Conservation (phyloP, 2,329 filamentous ascomycete species). For the Nothophoma quercina region DNA sequence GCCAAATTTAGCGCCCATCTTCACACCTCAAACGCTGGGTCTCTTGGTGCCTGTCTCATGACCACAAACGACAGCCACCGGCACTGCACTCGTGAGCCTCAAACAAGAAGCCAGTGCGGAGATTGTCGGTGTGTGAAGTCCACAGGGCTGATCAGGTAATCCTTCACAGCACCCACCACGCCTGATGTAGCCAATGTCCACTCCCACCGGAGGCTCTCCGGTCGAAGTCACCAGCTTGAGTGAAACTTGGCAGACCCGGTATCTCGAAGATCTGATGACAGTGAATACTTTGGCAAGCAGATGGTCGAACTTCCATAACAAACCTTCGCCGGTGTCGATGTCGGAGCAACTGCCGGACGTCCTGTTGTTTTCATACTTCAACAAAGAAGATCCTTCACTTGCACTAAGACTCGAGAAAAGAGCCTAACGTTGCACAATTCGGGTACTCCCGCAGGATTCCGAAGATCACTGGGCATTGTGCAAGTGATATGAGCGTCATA, state of each 20-base stretch:
- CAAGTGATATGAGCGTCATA: not conserved
- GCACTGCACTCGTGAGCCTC: slow-evolving; percentile 2
- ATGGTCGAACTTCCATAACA: no score
- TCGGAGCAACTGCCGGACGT: not conserved
- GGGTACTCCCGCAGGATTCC: slow-evolving; percentile 16
- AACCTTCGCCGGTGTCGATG: no score
- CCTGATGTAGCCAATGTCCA: slow-evolving; percentile 2
- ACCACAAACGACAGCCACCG: slow-evolving; percentile 10
- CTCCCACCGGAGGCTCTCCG: slow-evolving; percentile 1
- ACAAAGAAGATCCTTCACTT: slow-evolving; percentile 9
- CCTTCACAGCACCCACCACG: slow-evolving; percentile 6
- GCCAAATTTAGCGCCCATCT: slow-evolving; percentile 3
- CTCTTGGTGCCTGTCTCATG: slow-evolving; percentile 17
- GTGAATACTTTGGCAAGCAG: no score
- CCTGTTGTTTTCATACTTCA: slow-evolving; percentile 4
- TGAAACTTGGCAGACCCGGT: not conserved
- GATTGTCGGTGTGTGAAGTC: slow-evolving; percentile 2
- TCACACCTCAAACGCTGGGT: slow-evolving; percentile 8
- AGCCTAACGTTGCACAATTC: slow-evolving; percentile 9
- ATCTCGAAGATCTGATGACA: not conserved
- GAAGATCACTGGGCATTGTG: not conserved
- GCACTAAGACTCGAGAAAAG: slow-evolving; percentile 3
- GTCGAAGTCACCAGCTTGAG: not conserved
- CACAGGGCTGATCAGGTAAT: not conserved
- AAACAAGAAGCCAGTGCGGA: slow-evolving; percentile 14